Conservation (phyloP, 306 rosid genomes). For the Malus asiatica region DNA sequence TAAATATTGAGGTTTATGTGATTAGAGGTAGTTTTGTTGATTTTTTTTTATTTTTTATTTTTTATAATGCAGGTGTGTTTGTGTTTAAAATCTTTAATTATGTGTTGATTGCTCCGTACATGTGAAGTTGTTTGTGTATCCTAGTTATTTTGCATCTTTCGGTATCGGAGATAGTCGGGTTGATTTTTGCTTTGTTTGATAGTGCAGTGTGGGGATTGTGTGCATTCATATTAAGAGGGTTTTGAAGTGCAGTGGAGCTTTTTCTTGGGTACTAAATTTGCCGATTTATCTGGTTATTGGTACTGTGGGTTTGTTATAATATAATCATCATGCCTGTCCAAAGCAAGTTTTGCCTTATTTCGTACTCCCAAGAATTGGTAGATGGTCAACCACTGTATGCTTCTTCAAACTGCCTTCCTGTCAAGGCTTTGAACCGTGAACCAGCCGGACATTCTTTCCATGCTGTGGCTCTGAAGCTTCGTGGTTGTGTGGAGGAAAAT, state of each 20-base stretch:
- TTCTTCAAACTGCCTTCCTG: constrained; percentile 77
- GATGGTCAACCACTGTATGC: constrained; percentile 78
- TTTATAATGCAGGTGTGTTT: background rate
- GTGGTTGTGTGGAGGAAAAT: constrained; percentile 50
- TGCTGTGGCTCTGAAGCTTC: constrained; percentile 62
- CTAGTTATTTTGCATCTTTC: background rate
- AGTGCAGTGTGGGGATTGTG: constrained; percentile 6
- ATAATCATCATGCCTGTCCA: constrained; percentile 39
- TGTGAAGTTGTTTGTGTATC: background rate
- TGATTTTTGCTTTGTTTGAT: background rate
- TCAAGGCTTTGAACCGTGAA: constrained; percentile 58
- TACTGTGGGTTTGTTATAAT: constrained; percentile 11
- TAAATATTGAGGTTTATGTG: background rate
- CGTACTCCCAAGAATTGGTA: constrained; percentile 63
- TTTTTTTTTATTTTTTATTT: too few relatives aligned
- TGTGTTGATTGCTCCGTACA: background rate
- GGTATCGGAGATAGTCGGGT: background rate
- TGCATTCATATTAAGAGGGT: background rate
- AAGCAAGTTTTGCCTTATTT: constrained; percentile 36
- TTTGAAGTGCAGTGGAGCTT: background rate
- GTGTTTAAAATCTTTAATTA: background rate
- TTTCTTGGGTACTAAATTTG: constrained; percentile 1
- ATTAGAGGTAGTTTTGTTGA: background rate
- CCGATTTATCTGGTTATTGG: background rate
- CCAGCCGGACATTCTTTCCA: constrained; percentile 95